Base-by-base conservation (phyloP, 1,284 basidiomycete genomes). In the Hemileia vastatrix region DNA sequence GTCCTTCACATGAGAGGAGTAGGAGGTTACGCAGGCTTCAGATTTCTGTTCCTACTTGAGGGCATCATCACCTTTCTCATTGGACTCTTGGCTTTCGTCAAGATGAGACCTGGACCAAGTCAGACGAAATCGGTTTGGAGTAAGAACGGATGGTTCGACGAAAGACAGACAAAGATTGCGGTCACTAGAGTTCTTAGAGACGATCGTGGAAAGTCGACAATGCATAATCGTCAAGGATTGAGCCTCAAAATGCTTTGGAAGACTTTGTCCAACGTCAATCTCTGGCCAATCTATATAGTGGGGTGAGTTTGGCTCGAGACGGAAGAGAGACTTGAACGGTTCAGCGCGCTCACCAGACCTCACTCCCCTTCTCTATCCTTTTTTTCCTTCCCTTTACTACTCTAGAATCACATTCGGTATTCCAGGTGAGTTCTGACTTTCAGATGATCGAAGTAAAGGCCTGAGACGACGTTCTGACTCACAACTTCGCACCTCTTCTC, bases 151-250 rank as follows among this genome's bases (percentile, higher is more conserved):
- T 88, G 86, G 84, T 87, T 88, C 73, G 82, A 78, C 4, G 80
- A 68, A 56, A 79, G 75, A 15, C 78, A 79, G 50, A 77, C 78
- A 66, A 78, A 77, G 1, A 84, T 85, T 59, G 77, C 81, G 1
- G 81, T 83, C 8, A 79, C 78, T 60, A 78, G 83, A 18, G 78
- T 87, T n/a, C 77, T 87, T 3, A 79, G 86, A 2, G 86, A 87
- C 70, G 86, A 87, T 67, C 86, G 76, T 0, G 72, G 72, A 85
- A 87, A 78, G 81, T 78, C 43, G 76, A 79, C 64, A 66, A 88
- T 88, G 86, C 85, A 88, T 76, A 89, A 89, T 66, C 82, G 87
- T 23, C 81, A 88, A 73, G 83, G 83, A 0, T 72, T 88, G n/a
- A 78, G 80, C 0, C 32, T 80, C 9, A 79, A 77, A 67, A 80